A percentile compares a stretch with the other conserved stretches of the same genome.
Conservation (phyloP, 768 basidiomycete genomes). For the Trametes elegans region DNA sequence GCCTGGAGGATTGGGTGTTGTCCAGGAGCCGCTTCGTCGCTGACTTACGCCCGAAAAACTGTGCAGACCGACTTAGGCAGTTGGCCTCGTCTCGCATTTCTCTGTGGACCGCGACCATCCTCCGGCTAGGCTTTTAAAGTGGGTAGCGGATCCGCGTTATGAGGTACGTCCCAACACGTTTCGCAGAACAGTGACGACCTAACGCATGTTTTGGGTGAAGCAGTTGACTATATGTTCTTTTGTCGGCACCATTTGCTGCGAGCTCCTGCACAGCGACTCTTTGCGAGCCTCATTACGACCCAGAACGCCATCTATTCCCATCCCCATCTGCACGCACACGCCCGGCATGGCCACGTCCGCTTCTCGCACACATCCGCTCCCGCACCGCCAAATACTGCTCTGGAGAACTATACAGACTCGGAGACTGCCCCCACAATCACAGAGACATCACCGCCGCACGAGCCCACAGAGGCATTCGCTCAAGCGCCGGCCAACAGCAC, state of each 20-base stretch:
- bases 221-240: slow-evolving; percentile 75
- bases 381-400: too few species aligned
- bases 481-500: too few species aligned
- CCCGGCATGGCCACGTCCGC: not conserved
- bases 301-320: slow-evolving; percentile 5
- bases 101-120: not conserved
- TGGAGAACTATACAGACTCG: too few species aligned
- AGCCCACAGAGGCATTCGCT: too few species aligned
- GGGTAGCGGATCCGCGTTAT: slow-evolving; percentile 42
- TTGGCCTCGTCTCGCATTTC: slow-evolving; percentile 3
- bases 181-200: not conserved
- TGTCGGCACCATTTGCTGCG: slow-evolving; percentile 58
- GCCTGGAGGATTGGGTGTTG: not conserved
- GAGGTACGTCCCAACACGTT: slow-evolving; percentile 46
- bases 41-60: slow-evolving; percentile 10
- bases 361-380: not conserved
- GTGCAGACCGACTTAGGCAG: not conserved
- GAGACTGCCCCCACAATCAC: too few species aligned
- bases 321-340: not conserved
- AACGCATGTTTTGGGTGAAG: not conserved
- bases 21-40: slow-evolving; percentile 4
- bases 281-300: slow-evolving; percentile 15
- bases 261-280: slow-evolving; percentile 35
- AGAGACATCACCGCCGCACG: too few species aligned
- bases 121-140: slow-evolving; percentile 6